These are phyloP conservation scores for Sporisorium exsertum DNA, from an alignment of 1,284 basidiomycete species.

Conservation along the genomic window DNA sequence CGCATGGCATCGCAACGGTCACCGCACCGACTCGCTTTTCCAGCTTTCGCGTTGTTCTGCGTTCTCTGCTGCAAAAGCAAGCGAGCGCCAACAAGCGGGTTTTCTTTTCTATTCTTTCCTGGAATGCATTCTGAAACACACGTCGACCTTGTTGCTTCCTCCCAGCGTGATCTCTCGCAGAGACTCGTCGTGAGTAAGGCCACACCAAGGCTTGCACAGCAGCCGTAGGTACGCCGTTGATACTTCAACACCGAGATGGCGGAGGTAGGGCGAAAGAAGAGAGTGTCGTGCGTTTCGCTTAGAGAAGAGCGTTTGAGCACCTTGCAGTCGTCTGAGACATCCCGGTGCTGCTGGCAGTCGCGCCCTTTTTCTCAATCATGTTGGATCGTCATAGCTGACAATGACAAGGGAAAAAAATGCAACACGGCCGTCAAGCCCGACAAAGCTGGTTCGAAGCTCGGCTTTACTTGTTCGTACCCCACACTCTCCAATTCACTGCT, in stretches of 20 bases:
- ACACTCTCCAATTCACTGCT: not conserved
- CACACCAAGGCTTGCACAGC: not conserved
- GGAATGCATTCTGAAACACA: not conserved
- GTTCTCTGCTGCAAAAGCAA: not conserved
- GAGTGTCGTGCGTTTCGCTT: not conserved
- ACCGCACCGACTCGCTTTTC: not conserved
- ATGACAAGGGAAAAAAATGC: not conserved
- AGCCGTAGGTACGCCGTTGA: too few relatives aligned
- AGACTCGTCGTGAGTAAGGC: not conserved
- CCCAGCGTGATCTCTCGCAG: not conserved
- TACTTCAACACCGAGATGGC: not conserved
- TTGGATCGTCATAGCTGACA: not conserved
- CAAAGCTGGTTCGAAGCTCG: not conserved
- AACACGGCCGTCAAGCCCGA: not conserved
- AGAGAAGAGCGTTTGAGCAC: not conserved
- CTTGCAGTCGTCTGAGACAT: not conserved
- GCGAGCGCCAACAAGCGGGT: not conserved
- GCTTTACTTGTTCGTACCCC: not conserved
- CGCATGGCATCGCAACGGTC: too few relatives aligned
- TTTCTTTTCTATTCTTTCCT: not conserved
- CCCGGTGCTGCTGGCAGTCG: not conserved
- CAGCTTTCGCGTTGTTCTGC: not conserved
- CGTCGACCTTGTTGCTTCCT: too few relatives aligned
- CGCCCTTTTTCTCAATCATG: not conserved
- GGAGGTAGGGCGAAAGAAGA: not conserved